These are phyloP conservation scores for Tephrocybe sp. DNA, from an alignment of 768 basidiomycete species.

Conservation along the genomic window DNA sequence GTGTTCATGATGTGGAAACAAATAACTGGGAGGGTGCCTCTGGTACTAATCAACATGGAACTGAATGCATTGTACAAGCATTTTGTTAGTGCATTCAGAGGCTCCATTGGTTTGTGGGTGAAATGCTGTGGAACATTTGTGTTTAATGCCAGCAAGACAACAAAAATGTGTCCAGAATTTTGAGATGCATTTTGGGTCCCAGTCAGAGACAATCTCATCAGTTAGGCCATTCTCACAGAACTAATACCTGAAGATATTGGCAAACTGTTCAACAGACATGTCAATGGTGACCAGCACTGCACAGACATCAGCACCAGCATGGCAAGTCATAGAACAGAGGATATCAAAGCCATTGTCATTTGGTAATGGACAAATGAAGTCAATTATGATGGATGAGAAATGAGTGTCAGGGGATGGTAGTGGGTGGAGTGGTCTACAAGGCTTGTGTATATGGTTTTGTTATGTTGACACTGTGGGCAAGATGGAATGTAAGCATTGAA, in stretches of 20 bases:
- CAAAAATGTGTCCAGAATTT: slow-evolving; percentile 31
- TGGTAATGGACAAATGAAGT: slow-evolving; percentile 33
- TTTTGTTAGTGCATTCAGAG: slow-evolving; percentile 36
- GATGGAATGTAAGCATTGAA: slow-evolving; percentile 9
- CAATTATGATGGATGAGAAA: slow-evolving; percentile 24
- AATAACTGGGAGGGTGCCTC: slow-evolving; percentile 24
- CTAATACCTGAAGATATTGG: slow-evolving; percentile 25
- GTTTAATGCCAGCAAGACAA: slow-evolving; percentile 24
- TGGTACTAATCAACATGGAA: slow-evolving; percentile 31
- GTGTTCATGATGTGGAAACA: slow-evolving; percentile 36
- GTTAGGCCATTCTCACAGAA: slow-evolving; percentile 34
- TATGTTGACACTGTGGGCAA: slow-evolving; percentile 15
- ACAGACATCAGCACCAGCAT: slow-evolving; percentile 18
- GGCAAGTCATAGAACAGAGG: slow-evolving; percentile 26
- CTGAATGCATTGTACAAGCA: slow-evolving; percentile 26
- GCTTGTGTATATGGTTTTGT: slow-evolving; percentile 27
- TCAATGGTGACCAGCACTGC: background rate
- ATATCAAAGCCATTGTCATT: slow-evolving; percentile 25
- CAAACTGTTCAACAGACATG: slow-evolving; percentile 14
- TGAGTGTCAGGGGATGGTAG: slow-evolving; percentile 23
- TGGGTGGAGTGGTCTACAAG: slow-evolving; percentile 26
- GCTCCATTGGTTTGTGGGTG: slow-evolving; percentile 40
- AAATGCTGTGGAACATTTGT: slow-evolving; percentile 33
- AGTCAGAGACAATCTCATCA: slow-evolving; percentile 27
- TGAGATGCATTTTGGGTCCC: slow-evolving; percentile 24